Conservation (phyloP, 2,329 filamentous ascomycete genomes). For the Colletotrichum destructivum region DNA sequence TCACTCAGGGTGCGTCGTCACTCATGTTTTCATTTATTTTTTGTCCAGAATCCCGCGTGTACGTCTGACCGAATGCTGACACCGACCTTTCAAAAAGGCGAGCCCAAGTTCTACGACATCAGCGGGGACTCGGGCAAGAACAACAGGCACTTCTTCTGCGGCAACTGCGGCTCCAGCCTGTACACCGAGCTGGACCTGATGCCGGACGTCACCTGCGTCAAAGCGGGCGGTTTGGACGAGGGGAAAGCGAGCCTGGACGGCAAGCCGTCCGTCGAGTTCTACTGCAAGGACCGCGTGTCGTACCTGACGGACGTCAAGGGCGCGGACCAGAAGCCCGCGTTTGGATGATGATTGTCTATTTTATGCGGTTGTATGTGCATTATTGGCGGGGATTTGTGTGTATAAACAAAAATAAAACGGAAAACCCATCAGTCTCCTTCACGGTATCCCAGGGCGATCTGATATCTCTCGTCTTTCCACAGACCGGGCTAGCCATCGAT, state of each 20-base stretch:
- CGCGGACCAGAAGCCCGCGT: slow-evolving; percentile 61
- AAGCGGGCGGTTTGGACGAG: slow-evolving; percentile 66
- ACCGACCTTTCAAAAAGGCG: slow-evolving; percentile 50
- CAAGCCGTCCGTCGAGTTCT: slow-evolving; percentile 67
- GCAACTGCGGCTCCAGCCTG: slow-evolving; percentile 64
- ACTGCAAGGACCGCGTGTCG: slow-evolving; percentile 63
- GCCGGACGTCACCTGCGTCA: slow-evolving; percentile 64
- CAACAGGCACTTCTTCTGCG: slow-evolving; percentile 71
- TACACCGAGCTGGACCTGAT: slow-evolving; percentile 69
- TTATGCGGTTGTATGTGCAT: background rate
- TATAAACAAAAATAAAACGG: background rate
- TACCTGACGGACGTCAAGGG: slow-evolving; percentile 60
- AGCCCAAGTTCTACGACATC: slow-evolving; percentile 63
- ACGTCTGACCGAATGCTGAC: background rate
- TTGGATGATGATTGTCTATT: background rate
- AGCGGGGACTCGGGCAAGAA: slow-evolving; percentile 66
- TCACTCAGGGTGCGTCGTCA: slow-evolving; percentile 60
- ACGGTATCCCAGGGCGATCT: too few species aligned
- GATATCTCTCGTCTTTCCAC: too few species aligned
- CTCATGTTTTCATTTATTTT: background rate
- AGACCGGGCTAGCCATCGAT: background rate
- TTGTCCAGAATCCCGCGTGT: too few species aligned
- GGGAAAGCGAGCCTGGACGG: slow-evolving; percentile 59
- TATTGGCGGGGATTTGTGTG: too few species aligned
- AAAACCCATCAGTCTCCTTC: too few species aligned